phyloP scores from a whole-genome alignment of 208 protist genomes.

The Leishmania arabica region DNA sequence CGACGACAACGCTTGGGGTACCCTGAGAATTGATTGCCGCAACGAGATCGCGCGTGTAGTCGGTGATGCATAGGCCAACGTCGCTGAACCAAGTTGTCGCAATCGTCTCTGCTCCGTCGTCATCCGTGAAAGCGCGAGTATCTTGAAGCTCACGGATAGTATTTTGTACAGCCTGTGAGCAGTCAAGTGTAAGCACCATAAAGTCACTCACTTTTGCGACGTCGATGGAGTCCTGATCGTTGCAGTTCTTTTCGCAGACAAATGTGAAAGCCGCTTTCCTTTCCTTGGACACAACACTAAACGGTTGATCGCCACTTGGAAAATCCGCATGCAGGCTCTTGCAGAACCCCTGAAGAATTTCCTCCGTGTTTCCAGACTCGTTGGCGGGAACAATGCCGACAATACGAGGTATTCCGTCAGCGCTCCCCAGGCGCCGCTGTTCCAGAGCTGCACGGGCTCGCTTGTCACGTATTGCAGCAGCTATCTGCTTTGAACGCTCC shows the following conservation, averaged over 20 bases:
- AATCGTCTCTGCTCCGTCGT: conserved; percentile 48
- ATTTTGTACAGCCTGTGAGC: conserved; percentile 80
- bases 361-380: conserved; percentile 82
- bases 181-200: conserved; percentile 78
- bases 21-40: conserved; percentile 79
- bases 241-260: conserved; percentile 78
- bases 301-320: conserved; percentile 40
- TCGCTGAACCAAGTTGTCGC: conserved; percentile 87
- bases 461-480: conserved; percentile 50
- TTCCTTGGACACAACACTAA: conserved; percentile 64
- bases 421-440: conserved; percentile 54
- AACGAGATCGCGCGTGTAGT: conserved; percentile 83
- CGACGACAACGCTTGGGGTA: conserved; percentile 64
- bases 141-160: conserved; percentile 77
- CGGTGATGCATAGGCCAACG: conserved; percentile 85
- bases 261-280: conserved; percentile 78
- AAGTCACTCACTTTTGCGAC: conserved; percentile 85
- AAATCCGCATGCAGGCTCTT: conserved; percentile 43
- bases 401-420: conserved; percentile 57
- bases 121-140: conserved; percentile 23
- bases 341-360: conserved; percentile 64
- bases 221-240: conserved; percentile 83
- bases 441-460: conserved; percentile 46
- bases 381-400: conserved; percentile 84
- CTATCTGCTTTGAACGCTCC: conserved; percentile 52